Base-by-base conservation (phyloP, 2,329 filamentous ascomycete genomes). In the Microdochium nivale region DNA sequence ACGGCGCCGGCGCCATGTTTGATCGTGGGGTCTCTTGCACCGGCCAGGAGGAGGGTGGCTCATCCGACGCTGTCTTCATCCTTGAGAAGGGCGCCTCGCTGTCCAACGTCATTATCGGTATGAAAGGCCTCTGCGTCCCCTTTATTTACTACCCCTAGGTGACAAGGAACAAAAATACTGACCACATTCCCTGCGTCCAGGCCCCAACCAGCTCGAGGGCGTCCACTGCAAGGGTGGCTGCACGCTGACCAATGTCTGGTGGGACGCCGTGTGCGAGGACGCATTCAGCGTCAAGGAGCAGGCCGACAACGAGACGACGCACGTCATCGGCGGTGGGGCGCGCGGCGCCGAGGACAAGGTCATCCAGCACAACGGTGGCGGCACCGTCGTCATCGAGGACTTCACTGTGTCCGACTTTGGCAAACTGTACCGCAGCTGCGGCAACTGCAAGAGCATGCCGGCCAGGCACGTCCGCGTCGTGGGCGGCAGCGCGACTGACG, bases 171-270 rank as follows among this genome's bases (percentile, higher is more conserved):
- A n/a, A n/a, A n/a, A n/a, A 19, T 19, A 44, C 21, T 19, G 14
- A 44, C 16, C 21, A 16, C 14, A 7, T 5, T 44, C 14, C 21
- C 40, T n/a, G n/a, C n/a, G n/a, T n/a, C 5, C 19, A 44, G 75
- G 77, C 23, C 67, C 67, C 19, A 70, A 73, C 53, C 67, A 77
- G 54, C 67, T 71, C 33, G 76, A 77, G 62, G 76, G 70, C 50
- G 70, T 79, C 32, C 75, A 79, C 65, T 79, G 76, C 63, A 61
- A 70, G 49, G 74, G 73, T 30, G 62, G 69, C 14, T 77, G 75
- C 58, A 67, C 62, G 11, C 54, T 66, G 21, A 66, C 62, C 56
- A 67, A 67, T 52, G 69, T 71, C 54, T 69, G 67, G 68, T 69
- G 66, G 65, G 59, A 62, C n/a, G 64, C 70, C 48, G 66, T 71